A percentile compares a stretch with the other conserved stretches of the same genome.
phyloP scores from a whole-genome alignment of 2,329 filamentous ascomycete species.

The Colletotrichum lentis region DNA sequence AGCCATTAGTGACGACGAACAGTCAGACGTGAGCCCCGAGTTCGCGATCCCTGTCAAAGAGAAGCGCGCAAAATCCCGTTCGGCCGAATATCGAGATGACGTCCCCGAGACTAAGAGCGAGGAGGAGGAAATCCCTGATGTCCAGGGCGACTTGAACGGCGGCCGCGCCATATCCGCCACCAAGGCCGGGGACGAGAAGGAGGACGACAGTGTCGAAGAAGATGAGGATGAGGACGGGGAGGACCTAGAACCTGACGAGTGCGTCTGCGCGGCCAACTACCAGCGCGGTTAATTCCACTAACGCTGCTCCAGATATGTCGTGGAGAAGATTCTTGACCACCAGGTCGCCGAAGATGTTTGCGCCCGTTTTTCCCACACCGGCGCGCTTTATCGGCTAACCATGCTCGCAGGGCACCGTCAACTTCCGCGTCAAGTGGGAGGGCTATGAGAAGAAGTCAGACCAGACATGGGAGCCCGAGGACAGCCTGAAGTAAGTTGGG shows the following conservation, averaged over 20 bases:
- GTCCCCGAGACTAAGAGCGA: slow-evolving; percentile 28
- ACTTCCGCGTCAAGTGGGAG: slow-evolving; percentile 82
- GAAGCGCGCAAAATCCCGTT: slow-evolving; percentile 27
- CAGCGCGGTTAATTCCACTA: slow-evolving; percentile 30
- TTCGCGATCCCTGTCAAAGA: slow-evolving; percentile 22
- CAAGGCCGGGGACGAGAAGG: slow-evolving; percentile 44
- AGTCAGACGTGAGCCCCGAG: slow-evolving; percentile 43
- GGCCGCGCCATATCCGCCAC: slow-evolving; percentile 38
- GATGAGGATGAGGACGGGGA: slow-evolving; percentile 56
- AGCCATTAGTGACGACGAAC: slow-evolving; percentile 51
- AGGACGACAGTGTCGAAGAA: slow-evolving; percentile 44
- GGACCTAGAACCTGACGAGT: slow-evolving; percentile 47
- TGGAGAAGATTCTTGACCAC: slow-evolving; percentile 77
- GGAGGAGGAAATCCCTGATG: slow-evolving; percentile 1
- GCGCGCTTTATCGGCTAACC: slow-evolving; percentile 13
- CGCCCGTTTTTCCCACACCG: slow-evolving; percentile 1
- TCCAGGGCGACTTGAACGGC: slow-evolving; percentile 29
- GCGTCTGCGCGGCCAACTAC: slow-evolving; percentile 6
- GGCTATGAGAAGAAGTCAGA: slow-evolving; percentile 76
- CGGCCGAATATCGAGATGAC: slow-evolving; percentile 23
- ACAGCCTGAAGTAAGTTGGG: slow-evolving; percentile 66
- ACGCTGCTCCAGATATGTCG: slow-evolving; percentile 66
- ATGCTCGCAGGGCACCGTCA: slow-evolving; percentile 55
- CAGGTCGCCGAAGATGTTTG: slow-evolving; percentile 65
- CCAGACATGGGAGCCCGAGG: slow-evolving; percentile 80